phyloP scores from a whole-genome alignment of 768 basidiomycete genomes.

The Pleurotus pulmonarius region DNA sequence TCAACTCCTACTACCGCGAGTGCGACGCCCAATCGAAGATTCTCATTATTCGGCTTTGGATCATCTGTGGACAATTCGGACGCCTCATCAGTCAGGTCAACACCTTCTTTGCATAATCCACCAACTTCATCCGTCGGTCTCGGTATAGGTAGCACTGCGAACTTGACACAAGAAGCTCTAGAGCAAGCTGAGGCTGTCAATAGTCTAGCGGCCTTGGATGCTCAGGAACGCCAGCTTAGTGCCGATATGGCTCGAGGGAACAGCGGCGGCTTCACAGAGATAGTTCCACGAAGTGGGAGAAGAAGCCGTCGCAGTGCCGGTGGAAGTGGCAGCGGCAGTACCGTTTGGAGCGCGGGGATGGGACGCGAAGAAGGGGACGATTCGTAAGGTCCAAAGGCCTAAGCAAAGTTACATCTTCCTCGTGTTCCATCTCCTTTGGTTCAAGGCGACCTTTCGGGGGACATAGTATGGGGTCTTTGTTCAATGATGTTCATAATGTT shows the following conservation, averaged over 20 bases:
- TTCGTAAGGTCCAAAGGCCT: conserved; percentile 4
- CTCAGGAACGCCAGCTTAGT: conserved; percentile 68
- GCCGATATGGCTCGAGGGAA: conserved; percentile 75
- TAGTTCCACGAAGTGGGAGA: conserved; percentile 52
- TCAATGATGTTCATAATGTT: too few relatives aligned
- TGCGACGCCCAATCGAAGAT: conserved; percentile 34
- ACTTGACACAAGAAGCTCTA: conserved; percentile 71
- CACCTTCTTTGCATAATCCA: conserved; percentile 25
- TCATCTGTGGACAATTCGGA: conserved; percentile 39
- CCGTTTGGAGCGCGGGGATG: conserved; percentile 87
- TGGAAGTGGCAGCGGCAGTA: conserved; percentile 71
- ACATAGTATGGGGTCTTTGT: too few relatives aligned
- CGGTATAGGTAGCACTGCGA: conserved; percentile 27
- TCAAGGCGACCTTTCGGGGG: too few relatives aligned
- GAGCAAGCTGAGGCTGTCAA: conserved; percentile 78
- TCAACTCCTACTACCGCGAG: conserved; percentile 25
- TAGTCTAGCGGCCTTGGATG: conserved; percentile 73
- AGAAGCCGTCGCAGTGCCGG: conserved; percentile 57
- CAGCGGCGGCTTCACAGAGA: conserved; percentile 76
- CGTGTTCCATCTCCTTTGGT: too few relatives aligned
- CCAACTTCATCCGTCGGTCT: conserved; percentile 24
- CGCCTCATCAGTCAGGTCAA: conserved; percentile 44
- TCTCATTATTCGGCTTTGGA: conserved; percentile 68
- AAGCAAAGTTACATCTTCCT: too few relatives aligned
- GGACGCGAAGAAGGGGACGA: conserved; percentile 51